Evolutionary conservation across 305 asterid species (phyloP).

Genomic region (Nicotiana rustica): DNA sequence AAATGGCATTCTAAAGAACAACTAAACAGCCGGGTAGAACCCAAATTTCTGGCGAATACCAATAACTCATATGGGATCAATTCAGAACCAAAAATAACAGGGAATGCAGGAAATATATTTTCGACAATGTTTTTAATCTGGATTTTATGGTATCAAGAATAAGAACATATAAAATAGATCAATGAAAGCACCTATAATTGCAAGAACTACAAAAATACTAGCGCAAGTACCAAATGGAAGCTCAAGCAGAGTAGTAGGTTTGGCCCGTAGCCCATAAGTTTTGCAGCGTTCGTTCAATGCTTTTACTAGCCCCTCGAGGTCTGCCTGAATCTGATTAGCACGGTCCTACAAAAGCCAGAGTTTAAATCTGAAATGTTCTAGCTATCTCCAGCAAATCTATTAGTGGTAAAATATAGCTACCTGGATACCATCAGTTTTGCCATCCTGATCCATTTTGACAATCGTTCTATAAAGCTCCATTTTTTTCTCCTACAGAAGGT

Average conservation of each 20-base stretch:
- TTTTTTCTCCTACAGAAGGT: slow-evolving; percentile 72
- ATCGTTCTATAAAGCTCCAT: slow-evolving; percentile 89
- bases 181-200: slow-evolving; percentile 23
- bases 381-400: slow-evolving; percentile 37
- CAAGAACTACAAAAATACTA: background rate
- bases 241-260: slow-evolving; percentile 90
- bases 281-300: slow-evolving; percentile 91
- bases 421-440: slow-evolving; percentile 70
- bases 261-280: slow-evolving; percentile 93
- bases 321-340: slow-evolving; percentile 72
- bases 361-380: slow-evolving; percentile 35
- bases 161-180: slow-evolving; percentile 1
- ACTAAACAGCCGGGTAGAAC: background rate
- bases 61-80: background rate
- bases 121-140: background rate
- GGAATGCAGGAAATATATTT: slow-evolving; percentile 1
- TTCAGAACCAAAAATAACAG: background rate
- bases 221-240: slow-evolving; percentile 89
- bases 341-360: slow-evolving; percentile 66
- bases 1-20: background rate
- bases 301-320: slow-evolving; percentile 86
- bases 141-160: slow-evolving; percentile 14
- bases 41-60: background rate
- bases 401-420: slow-evolving; percentile 50
- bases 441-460: slow-evolving; percentile 81